Evolutionary conservation across 1,284 basidiomycete genomes (phyloP), one percentile per base, ranked within the genome.

Genomic region (Tremellales sp.): DNA sequence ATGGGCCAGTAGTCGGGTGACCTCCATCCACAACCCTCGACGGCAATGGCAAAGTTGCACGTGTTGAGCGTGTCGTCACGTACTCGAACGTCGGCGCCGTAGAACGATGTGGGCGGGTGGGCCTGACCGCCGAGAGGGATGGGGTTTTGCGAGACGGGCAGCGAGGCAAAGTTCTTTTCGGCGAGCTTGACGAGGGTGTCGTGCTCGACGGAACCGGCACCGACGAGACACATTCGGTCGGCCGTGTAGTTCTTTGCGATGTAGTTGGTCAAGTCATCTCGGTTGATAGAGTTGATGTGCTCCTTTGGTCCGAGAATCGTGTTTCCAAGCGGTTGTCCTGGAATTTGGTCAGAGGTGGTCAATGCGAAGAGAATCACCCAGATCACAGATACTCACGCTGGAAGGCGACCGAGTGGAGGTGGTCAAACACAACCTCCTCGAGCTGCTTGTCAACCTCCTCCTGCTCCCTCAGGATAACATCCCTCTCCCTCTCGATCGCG

Each of bases 1-100:
- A 98, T 96, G 57, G 93, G 89, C 85, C 90, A 98, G 81, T 97
- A 97, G 79, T 99, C 96, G 43, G 93, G 93, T 29, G 87, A 91
- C 67, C 85, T 88, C 94, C 94, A 97, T 77, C 90, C 85, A 55
- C 96, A 93, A 75, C 96, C 94, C 76, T 98, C 93, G 42, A 98
- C 92, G 46, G 96, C 90, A 64, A 99, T 87, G 58, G 94, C 96
- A 67, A 99, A 80, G 80, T 98, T 89, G 61, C 86, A 85, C 11
- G 91, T 93, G 45, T 84, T 81, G 73, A 86, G 79, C 52, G 86
- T 86, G 77, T 98, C 94, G 74, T 99, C 91, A 53, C 92, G 88
- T 60, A 97, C 79, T 60, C 96, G 87, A 57, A 97, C 94, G 75
- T 99, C 94, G 27, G 92, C 90, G 52, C 96, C 96, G 57, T 91